A percentile compares a stretch with the other conserved stretches of the same genome.
Evolutionary conservation across 371 early-diverging fungal species (phyloP).

Genomic region (Neoconidiobolus thromboides): DNA sequence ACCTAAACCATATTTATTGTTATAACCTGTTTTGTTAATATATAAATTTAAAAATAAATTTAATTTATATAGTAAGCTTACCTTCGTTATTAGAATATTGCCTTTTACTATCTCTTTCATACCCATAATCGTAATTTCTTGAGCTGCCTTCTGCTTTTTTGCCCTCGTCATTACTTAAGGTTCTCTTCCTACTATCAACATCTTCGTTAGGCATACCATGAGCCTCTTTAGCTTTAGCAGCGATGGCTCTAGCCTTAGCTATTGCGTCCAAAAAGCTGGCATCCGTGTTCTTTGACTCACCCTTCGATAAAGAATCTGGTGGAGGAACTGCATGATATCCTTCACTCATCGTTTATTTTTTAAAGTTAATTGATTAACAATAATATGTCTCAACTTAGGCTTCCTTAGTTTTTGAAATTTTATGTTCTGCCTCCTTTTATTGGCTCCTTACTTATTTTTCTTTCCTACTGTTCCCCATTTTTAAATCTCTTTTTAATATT

Average conservation of each 20-base stretch:
- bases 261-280: conserved; percentile 46
- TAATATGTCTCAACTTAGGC: too few relatives aligned
- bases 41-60: neutral
- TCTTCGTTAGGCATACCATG: conserved; percentile 10
- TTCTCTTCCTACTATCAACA: conserved; percentile 7
- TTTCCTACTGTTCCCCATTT: too few relatives aligned
- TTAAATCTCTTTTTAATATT: too few relatives aligned
- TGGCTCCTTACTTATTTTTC: too few relatives aligned
- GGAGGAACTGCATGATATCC: conserved; percentile 8
- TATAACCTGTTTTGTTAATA: neutral
- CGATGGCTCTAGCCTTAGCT: conserved; percentile 67
- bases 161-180: conserved; percentile 11
- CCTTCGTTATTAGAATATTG: conserved; percentile 19
- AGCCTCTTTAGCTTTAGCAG: conserved; percentile 44
- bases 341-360: too few relatives aligned
- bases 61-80: conserved; percentile 14
- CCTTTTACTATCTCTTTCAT: conserved; percentile 23
- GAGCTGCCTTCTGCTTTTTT: conserved; percentile 3
- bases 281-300: conserved; percentile 9
- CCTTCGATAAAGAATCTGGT: conserved; percentile 9
- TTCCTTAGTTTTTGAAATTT: too few relatives aligned
- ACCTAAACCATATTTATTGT: conserved; percentile 21
- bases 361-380: too few relatives aligned
- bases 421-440: too few relatives aligned
- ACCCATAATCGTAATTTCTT: conserved; percentile 11